A percentile compares a stretch with the other conserved stretches of the same genome.
phyloP scores from a whole-genome alignment of 345 rosid genomes.

The Acer campestre region DNA sequence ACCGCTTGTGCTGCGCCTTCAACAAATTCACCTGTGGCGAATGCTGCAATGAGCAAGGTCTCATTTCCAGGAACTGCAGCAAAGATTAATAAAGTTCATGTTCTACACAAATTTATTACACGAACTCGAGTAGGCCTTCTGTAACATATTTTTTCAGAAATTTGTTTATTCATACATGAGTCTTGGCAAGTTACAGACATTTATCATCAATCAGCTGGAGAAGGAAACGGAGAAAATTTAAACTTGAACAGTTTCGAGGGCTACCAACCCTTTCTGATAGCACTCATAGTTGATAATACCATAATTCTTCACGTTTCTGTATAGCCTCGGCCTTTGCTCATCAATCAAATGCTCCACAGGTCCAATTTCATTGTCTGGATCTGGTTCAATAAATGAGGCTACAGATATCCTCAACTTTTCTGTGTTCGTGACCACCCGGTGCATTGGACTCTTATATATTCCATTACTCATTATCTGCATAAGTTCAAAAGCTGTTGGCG shows the following conservation, averaged over 20 bases:
- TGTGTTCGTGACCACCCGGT: conserved; percentile 53
- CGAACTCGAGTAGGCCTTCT: too few species aligned
- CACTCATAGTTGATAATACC: conserved; percentile 47
- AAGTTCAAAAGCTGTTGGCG: neutral
- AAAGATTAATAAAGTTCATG: too few species aligned
- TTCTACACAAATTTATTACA: too few species aligned
- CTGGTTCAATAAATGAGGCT: conserved; percentile 46
- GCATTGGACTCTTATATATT: conserved; percentile 51
- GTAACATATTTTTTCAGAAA: too few species aligned
- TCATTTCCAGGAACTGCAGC: too few species aligned
- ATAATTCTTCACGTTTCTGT: conserved; percentile 44
- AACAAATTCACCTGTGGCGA: too few species aligned
- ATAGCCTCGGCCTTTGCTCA: conserved; percentile 42
- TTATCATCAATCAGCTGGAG: too few species aligned
- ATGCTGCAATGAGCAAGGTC: too few species aligned
- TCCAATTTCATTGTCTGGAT: conserved; percentile 36
- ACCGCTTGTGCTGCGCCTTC: too few species aligned
- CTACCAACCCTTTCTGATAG: conserved; percentile 42
- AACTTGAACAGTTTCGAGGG: conserved; percentile 40
- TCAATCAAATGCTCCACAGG: conserved; percentile 37
- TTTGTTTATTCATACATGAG: too few species aligned
- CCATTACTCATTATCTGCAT: conserved; percentile 63
- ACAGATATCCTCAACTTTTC: conserved; percentile 43
- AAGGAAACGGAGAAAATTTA: neutral
- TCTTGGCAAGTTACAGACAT: too few species aligned